A percentile compares a stretch with the other conserved stretches of the same genome.
Conservation (phyloP, 192 early-diverging fungal genomes). For the Linnemannia schmuckeri region DNA sequence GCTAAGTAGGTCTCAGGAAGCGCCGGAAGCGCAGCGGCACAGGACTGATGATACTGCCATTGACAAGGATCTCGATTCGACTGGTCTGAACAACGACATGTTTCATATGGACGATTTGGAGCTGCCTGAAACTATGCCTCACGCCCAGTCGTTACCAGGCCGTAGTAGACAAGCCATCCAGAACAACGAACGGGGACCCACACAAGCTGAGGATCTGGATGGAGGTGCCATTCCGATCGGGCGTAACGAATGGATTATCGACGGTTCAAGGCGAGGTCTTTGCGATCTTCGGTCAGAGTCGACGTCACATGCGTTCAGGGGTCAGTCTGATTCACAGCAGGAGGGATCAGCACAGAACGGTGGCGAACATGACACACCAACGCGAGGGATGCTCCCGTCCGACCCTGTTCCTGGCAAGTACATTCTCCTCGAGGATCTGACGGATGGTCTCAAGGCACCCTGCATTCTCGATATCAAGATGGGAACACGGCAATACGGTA, state of each 20-base stretch:
- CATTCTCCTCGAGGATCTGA: slow-evolving; percentile 94
- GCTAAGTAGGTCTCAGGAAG: slow-evolving; percentile 9
- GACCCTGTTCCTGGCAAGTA: slow-evolving; percentile 73
- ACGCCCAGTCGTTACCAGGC: neutral
- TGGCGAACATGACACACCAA: slow-evolving; percentile 34
- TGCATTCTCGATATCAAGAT: slow-evolving; percentile 99
- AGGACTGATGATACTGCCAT: neutral
- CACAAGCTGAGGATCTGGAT: slow-evolving; percentile 9
- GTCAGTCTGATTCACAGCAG: slow-evolving; percentile 45
- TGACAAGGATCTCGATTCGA: slow-evolving; percentile 19
- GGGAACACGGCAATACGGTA: slow-evolving; percentile 97
- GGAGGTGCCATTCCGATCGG: slow-evolving; percentile 15
- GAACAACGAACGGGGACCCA: slow-evolving; percentile 8
- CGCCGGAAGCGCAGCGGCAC: neutral
- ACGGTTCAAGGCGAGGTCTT: slow-evolving; percentile 21
- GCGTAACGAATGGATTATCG: slow-evolving; percentile 49
- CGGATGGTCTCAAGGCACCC: slow-evolving; percentile 87
- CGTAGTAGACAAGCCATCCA: slow-evolving; percentile 10
- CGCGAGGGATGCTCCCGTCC: slow-evolving; percentile 56
- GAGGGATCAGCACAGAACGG: slow-evolving; percentile 32
- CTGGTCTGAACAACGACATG: slow-evolving; percentile 21
- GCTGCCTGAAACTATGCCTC: slow-evolving; percentile 27
- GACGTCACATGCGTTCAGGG: slow-evolving; percentile 15
- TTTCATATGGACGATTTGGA: slow-evolving; percentile 55
- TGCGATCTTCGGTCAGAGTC: slow-evolving; percentile 19